Base-by-base conservation (phyloP, 148 eudicot genomes). In the Camellia japonica region DNA sequence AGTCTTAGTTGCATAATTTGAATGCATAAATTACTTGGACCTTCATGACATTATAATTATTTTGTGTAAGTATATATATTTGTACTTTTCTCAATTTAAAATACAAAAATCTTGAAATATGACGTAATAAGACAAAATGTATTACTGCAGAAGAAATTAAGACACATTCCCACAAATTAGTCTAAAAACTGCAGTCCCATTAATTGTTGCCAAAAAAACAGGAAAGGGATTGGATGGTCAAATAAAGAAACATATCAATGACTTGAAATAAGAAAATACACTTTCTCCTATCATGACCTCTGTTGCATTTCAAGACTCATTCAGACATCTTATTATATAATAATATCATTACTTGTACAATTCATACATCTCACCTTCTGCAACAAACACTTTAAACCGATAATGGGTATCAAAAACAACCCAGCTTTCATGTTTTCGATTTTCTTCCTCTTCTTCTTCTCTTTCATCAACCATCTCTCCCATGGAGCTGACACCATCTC, bases 401-500 rank as follows among this genome's bases (percentile, higher is more conserved):
- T 81, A 46, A 83, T 86, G 84, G 70, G 63, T 15, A 51, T 9
- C 42, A 60, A 43, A 19, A 41, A 73, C 9, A 30, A 58, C 46
- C 49, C 30, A 58, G 44, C 15, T 60, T 67, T 61, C 42, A 75
- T 71, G 72, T 71, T 80, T 7, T 60, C 44, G 38, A 30, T 30
- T 54, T 15, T 38, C 49, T 47, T 83, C 19, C 38, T 61, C 43
- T 56, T 85, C 0, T 65, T 74, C 55, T 78, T 76, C 30, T 51
- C 56, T 56, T 18, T 74, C 72, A 67, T n/a, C 16, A 47, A 12
- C 62, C 80, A 52, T 60, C 20, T 62, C 16, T 80, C 79, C 68
- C 63, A n/a, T 63, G 87, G 85, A 79, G 73, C 80, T 38, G 88
- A 90, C 73, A 83, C 81, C 72, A 88, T 90, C 69, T 80, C 87